Evolutionary conservation across 2,329 filamentous ascomycete species (phyloP).

Genomic region (Phialophora chinensis): DNA sequence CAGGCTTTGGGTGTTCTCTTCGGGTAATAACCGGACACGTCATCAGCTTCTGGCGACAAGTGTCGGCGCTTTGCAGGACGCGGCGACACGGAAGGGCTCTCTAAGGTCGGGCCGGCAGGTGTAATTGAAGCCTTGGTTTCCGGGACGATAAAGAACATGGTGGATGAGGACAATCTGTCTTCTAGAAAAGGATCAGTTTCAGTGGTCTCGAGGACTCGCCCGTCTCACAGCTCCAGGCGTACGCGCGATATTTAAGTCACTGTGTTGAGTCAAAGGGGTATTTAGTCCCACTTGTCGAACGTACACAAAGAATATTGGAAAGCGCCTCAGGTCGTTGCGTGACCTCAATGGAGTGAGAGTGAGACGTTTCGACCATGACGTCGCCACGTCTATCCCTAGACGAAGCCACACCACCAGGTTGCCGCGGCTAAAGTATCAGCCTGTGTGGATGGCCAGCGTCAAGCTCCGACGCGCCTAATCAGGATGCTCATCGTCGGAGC

Average conservation of each 20-base stretch:
- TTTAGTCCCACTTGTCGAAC: background rate
- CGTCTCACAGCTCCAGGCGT: background rate
- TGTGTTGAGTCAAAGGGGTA: background rate
- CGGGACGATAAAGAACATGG: constrained; percentile 31
- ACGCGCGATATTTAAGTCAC: background rate
- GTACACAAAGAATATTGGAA: background rate
- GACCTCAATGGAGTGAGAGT: background rate
- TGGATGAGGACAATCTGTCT: background rate
- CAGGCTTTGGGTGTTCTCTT: constrained; percentile 30
- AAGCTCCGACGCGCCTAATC: background rate
- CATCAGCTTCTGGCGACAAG: constrained; percentile 20
- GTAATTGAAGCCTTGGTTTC: constrained; percentile 9
- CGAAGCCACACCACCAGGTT: background rate
- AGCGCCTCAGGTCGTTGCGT: background rate
- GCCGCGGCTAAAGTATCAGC: background rate
- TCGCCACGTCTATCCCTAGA: background rate
- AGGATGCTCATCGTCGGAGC: background rate
- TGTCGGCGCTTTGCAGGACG: constrained; percentile 15
- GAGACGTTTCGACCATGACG: background rate
- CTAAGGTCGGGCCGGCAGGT: constrained; percentile 2
- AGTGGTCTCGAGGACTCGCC: background rate
- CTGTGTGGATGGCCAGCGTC: constrained; percentile 1
- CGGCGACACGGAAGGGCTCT: constrained; percentile 8
- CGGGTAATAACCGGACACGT: constrained; percentile 25
- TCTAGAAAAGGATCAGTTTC: background rate